phyloP scores from a whole-genome alignment of 768 basidiomycete species.

The Agaricus blazei region DNA sequence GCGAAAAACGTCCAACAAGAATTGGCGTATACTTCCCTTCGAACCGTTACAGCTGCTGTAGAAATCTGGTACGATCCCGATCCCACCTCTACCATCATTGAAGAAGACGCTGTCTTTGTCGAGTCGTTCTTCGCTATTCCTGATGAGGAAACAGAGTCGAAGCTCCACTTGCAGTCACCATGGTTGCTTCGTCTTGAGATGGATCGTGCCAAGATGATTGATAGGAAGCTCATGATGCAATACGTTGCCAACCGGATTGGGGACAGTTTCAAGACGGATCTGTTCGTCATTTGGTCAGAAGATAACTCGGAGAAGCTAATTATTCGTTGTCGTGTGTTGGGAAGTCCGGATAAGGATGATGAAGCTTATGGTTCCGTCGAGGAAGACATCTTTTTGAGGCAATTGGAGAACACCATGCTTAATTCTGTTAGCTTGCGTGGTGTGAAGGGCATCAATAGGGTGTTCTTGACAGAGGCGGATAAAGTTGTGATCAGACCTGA shows the following conservation, averaged over 20 bases:
- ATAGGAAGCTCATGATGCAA: conserved; percentile 92
- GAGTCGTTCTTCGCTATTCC: conserved; percentile 99
- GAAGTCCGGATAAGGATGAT: conserved; percentile 81
- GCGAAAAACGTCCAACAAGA: conserved; percentile 93
- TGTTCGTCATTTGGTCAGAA: conserved; percentile 98
- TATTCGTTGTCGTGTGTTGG: conserved; percentile 91
- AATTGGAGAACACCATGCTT: conserved; percentile 94
- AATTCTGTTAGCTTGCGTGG: conserved; percentile 94
- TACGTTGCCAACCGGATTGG: conserved; percentile 92
- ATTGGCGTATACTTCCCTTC: conserved; percentile 88
- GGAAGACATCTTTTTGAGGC: conserved; percentile 94
- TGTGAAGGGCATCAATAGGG: conserved; percentile 84
- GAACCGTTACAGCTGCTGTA: conserved; percentile 90
- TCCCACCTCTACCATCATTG: conserved; percentile 87
- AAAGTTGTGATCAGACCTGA: conserved; percentile 59
- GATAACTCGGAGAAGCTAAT: conserved; percentile 97
- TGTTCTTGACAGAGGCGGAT: conserved; percentile 90
- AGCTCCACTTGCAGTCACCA: conserved; percentile 88
- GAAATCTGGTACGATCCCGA: conserved; percentile 99
- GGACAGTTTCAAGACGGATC: conserved; percentile 90
- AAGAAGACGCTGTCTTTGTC: conserved; percentile 93
- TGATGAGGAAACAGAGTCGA: conserved; percentile 90
- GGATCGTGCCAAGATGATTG: conserved; percentile 96
- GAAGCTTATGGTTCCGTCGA: conserved; percentile 71
- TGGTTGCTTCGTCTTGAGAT: conserved; percentile 97